Conservation (phyloP, 805 yeast genomes). For the Priceomyces fermenticarens region DNA sequence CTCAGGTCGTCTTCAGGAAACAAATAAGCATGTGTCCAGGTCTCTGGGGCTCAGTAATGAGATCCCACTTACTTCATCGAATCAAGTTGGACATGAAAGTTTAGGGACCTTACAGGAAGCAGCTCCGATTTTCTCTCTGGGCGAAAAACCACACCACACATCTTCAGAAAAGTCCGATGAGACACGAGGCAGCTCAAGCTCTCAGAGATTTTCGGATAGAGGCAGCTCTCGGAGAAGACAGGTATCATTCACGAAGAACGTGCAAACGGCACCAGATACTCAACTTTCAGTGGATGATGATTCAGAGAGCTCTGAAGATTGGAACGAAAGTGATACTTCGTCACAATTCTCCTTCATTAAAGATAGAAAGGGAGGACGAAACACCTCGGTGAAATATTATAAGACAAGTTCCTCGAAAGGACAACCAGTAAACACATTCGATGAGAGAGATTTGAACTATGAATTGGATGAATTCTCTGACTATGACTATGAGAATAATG, state of each 20-base stretch:
- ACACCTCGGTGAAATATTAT: conserved; percentile 43
- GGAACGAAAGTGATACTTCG: conserved; percentile 17
- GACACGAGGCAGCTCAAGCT: background rate
- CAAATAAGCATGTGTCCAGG: too few relatives aligned
- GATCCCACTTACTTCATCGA: background rate
- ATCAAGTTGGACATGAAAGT: background rate
- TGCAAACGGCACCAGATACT: background rate
- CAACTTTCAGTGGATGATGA: background rate
- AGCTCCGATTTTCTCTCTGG: background rate
- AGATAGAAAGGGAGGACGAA: conserved; percentile 40
- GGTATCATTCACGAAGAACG: background rate
- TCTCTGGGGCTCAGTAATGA: background rate
- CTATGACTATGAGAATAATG: conserved; percentile 44
- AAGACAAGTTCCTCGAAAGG: conserved; percentile 21
- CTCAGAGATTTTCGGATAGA: background rate
- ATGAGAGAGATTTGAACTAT: conserved; percentile 26
- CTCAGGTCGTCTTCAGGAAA: background rate
- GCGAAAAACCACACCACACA: background rate
- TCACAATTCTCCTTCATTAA: conserved; percentile 42
- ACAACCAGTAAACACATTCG: conserved; percentile 18
- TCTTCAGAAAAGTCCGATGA: background rate
- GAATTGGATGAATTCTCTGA: conserved; percentile 33
- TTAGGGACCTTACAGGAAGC: background rate
- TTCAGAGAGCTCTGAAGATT: background rate
- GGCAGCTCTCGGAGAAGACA: background rate